phyloP scores from a whole-genome alignment of 2,329 filamentous ascomycete species.

The Cercospora janseana region DNA sequence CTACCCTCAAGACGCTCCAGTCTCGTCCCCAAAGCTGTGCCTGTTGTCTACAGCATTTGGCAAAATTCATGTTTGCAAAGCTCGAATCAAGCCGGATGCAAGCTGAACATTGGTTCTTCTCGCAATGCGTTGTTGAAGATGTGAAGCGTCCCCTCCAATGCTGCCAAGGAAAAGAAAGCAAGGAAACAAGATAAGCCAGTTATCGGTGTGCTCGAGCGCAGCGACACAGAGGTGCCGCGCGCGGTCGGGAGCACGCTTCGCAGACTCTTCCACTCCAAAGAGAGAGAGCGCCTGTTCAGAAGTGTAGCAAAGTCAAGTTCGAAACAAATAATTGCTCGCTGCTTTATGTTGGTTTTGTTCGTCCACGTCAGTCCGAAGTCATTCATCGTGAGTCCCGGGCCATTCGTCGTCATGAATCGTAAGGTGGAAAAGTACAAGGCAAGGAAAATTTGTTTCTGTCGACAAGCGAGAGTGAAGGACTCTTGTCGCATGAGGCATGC shows the following conservation, averaged over 20 bases:
- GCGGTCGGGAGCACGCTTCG: not conserved
- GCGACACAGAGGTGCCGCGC: not conserved
- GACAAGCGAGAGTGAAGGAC: slow-evolving; percentile 20
- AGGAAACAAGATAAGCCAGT: slow-evolving; percentile 11
- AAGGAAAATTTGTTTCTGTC: slow-evolving; percentile 15
- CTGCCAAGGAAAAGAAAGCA: not conserved
- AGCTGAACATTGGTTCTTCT: slow-evolving; percentile 1
- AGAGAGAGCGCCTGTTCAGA: slow-evolving; percentile 12
- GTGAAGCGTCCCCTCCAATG: slow-evolving; percentile 4
- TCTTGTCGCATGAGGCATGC: slow-evolving; percentile 17
- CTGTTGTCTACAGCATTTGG: not conserved
- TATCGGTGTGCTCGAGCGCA: slow-evolving; percentile 5
- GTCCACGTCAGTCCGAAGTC: slow-evolving; percentile 25
- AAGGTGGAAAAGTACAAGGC: slow-evolving; percentile 23
- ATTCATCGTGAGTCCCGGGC: slow-evolving; percentile 27
- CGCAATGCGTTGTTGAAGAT: not conserved
- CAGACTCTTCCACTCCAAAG: too few relatives aligned
- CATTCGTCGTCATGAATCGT: slow-evolving; percentile 38
- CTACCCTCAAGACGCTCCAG: slow-evolving; percentile 5
- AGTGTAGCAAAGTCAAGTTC: slow-evolving; percentile 15
- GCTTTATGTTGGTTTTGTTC: slow-evolving; percentile 25
- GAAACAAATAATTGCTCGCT: slow-evolving; percentile 21
- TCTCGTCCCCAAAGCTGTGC: slow-evolving; percentile 6
- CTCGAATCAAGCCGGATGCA: not conserved
- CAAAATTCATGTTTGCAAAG: slow-evolving; percentile 2